Conservation (phyloP, 495 filamentous ascomycete species). For the Articulospora tetracladia region DNA sequence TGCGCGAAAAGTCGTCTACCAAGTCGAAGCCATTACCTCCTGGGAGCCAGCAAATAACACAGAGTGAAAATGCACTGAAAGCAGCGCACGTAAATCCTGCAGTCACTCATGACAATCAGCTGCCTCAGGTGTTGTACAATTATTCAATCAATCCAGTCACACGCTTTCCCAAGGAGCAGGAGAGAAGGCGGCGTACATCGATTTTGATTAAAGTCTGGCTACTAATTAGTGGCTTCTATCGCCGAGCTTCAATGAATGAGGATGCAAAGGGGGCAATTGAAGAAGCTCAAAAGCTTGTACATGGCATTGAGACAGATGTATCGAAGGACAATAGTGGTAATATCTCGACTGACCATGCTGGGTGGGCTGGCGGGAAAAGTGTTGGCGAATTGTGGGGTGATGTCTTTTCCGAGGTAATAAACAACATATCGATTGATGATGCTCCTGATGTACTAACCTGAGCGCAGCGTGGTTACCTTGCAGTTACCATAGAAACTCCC, state of each 20-base stretch:
- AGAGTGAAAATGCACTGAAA: slow-evolving; percentile 43
- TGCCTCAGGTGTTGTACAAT: slow-evolving; percentile 68
- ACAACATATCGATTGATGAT: not conserved
- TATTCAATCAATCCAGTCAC: slow-evolving; percentile 40
- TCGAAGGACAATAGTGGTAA: slow-evolving; percentile 44
- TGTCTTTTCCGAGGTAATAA: slow-evolving; percentile 63
- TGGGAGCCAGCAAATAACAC: slow-evolving; percentile 34
- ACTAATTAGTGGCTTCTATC: slow-evolving; percentile 81
- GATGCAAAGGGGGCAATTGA: slow-evolving; percentile 75
- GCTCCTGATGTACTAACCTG: slow-evolving; percentile 30
- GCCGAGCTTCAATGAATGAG: slow-evolving; percentile 69
- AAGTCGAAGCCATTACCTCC: slow-evolving; percentile 8
- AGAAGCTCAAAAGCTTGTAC: slow-evolving; percentile 73
- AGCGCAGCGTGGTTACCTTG: slow-evolving; percentile 62
- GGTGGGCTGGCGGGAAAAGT: slow-evolving; percentile 72
- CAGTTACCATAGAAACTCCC: slow-evolving; percentile 53
- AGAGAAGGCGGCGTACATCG: slow-evolving; percentile 52
- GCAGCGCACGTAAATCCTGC: slow-evolving; percentile 53
- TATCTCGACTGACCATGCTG: slow-evolving; percentile 50
- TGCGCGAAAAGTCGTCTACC: slow-evolving; percentile 31
- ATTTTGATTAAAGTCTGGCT: slow-evolving; percentile 83
- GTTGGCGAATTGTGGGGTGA: slow-evolving; percentile 80
- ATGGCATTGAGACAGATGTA: slow-evolving; percentile 48
- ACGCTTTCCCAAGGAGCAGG: slow-evolving; percentile 45
- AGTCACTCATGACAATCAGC: slow-evolving; percentile 78